Base-by-base conservation (phyloP, 2,329 filamentous ascomycete genomes). In the Aspergillus sp. region DNA sequence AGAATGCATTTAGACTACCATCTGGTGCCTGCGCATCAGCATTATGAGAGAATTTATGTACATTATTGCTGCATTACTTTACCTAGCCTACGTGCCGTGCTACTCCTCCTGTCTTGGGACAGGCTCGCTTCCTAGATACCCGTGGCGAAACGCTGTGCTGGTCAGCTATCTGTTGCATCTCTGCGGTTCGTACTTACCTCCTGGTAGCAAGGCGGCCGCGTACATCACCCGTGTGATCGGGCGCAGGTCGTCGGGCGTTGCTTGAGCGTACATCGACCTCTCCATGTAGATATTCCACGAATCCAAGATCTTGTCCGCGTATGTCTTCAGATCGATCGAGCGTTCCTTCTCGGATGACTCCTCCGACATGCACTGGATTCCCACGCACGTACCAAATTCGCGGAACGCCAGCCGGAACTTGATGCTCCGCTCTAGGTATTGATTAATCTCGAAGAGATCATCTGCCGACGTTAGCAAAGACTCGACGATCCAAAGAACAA, bases 151-250 rank as follows among this genome's bases (percentile, higher is more conserved):
- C 13, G 71, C 72, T 74, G 52, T 14, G 26, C 26, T 16, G 19
- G 16, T 46, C 38, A 51, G 47, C 38, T 17, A 32, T 10, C 19
- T 30, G 11, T 44, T 24, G 10, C 16, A 22, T n/a, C 22, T 22
- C 14, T 7, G 35, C 35, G 7, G 16, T 9, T 14, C 14, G 11
- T 22, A 70, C 78, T 76, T 59, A 82, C 80, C 78, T 58, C 81
- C 81, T 4, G 80, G 78, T 46, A 81, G 73, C 57, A 83, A 58
- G 32, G 80, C 80, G 4, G 80, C 71, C 13, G 81, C 78, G 67
- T 81, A 82, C 81, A 84, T 84, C 36, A 79, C 79, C 19, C 73
- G 65, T 4, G 79, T 82, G 38, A 84, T 84, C 0, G 81, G 80
- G 42, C 71, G 67, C 56, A 83, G 59, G 43, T 80, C 78, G 4